A percentile compares a stretch with the other conserved stretches of the same genome.
Conservation (phyloP, 108 stramenopile genomes). For the Poteriospumella lacustris region DNA sequence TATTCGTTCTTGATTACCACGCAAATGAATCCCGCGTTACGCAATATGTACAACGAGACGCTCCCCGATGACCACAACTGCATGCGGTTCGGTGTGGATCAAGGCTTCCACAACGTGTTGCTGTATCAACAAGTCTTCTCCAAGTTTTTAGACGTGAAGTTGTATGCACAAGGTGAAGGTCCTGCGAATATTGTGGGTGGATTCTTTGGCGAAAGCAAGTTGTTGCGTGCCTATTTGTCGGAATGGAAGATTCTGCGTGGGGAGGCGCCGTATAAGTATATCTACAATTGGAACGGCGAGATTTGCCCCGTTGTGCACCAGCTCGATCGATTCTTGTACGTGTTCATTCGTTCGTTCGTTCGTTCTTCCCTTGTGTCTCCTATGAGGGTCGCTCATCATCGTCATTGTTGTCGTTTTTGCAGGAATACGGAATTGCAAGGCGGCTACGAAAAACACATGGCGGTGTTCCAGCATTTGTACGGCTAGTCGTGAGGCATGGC, state of each 20-base stretch:
- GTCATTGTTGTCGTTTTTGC: neutral
- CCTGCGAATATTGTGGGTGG: conserved; percentile 8
- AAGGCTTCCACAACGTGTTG: conserved; percentile 1
- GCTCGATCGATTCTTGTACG: conserved; percentile 5
- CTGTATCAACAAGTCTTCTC: neutral
- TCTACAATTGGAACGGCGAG: conserved; percentile 11
- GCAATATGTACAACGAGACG: neutral
- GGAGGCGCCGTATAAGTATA: neutral
- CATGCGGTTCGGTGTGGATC: neutral
- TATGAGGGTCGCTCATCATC: neutral
- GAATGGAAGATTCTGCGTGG: neutral
- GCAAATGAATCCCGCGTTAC: neutral
- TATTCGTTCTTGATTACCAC: neutral
- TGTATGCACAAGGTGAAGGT: conserved; percentile 10
- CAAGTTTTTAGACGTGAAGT: neutral
- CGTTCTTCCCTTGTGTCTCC: no score
- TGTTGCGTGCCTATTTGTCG: neutral
- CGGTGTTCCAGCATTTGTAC: neutral
- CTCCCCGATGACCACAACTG: neutral
- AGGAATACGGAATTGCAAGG: neutral
- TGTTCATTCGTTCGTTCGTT: no score
- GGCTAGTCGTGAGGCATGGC: no score
- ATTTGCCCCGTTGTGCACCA: conserved; percentile 11
- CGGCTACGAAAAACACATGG: neutral
- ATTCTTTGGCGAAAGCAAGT: neutral